Percentiles rank a stretch among this genome's conserved stretches.
Evolutionary conservation across 441 rosid species (phyloP).

Genomic region (Cnidoscolus chayamansa): DNA sequence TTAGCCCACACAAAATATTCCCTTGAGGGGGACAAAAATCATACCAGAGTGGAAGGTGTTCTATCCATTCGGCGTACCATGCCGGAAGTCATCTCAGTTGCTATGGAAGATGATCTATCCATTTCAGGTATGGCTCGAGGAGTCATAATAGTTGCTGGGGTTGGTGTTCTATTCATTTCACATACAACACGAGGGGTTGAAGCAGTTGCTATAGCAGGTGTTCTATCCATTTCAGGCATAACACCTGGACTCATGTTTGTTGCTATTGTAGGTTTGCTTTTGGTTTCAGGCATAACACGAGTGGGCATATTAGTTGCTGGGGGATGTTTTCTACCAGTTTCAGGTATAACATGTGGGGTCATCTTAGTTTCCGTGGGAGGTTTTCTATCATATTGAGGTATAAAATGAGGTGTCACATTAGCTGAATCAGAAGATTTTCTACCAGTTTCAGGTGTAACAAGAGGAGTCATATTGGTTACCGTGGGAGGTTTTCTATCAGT

Average conservation of each 20-base stretch:
- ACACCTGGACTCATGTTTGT: constrained; percentile 8
- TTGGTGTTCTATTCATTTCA: constrained; percentile 12
- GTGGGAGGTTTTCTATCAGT: constrained; percentile 9
- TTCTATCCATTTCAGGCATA: constrained; percentile 19
- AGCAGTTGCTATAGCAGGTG: constrained; percentile 16
- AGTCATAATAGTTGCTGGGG: constrained; percentile 20
- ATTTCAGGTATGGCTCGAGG: constrained; percentile 25
- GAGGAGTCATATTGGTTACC: not conserved
- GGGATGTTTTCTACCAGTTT: constrained; percentile 11
- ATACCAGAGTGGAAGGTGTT: constrained; percentile 28
- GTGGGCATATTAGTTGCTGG: not conserved
- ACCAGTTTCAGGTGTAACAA: constrained; percentile 10
- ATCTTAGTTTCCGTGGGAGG: not conserved
- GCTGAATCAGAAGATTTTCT: not conserved
- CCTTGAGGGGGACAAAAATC: constrained; percentile 3
- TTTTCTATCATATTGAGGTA: not conserved
- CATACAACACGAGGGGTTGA: constrained; percentile 17
- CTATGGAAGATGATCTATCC: constrained; percentile 25
- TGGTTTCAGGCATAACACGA: constrained; percentile 11
- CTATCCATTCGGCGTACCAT: constrained; percentile 20
- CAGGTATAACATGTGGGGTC: constrained; percentile 15
- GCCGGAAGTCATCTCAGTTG: not conserved
- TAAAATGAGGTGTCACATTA: constrained; percentile 4
- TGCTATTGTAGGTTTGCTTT: constrained; percentile 4
- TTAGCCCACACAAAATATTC: not conserved